A percentile compares a stretch with the other conserved stretches of the same genome.
Conservation (phyloP, 2,329 filamentous ascomycete genomes). For the Acarospora socialis region DNA sequence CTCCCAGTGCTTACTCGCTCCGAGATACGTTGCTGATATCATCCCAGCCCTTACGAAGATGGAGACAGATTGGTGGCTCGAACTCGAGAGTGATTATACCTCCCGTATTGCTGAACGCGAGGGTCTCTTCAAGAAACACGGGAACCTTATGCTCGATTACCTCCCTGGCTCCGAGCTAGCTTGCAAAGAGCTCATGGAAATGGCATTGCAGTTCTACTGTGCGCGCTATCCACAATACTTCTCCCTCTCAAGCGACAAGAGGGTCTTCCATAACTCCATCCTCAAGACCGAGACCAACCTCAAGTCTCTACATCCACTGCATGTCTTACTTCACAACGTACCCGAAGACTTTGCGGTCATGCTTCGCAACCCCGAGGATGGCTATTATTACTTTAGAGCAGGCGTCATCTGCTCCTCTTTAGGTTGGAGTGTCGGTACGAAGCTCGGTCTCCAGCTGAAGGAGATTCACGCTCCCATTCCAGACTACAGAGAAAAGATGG, state of each 20-base stretch:
- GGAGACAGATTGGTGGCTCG: constrained; percentile 79
- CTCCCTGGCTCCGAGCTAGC: constrained; percentile 65
- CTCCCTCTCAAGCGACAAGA: constrained; percentile 38
- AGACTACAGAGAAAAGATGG: constrained; percentile 78
- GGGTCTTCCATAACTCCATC: constrained; percentile 53
- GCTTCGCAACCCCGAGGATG: constrained; percentile 54
- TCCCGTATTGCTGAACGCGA: constrained; percentile 54
- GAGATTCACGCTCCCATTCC: constrained; percentile 63
- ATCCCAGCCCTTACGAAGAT: constrained; percentile 56
- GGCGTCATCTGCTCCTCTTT: constrained; percentile 66
- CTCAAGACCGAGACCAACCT: constrained; percentile 49
- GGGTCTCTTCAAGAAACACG: constrained; percentile 48
- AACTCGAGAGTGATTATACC: constrained; percentile 62
- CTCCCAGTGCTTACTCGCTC: no score
- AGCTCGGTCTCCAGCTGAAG: constrained; percentile 56
- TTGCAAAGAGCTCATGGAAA: constrained; percentile 79
- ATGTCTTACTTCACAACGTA: constrained; percentile 59
- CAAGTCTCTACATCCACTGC: constrained; percentile 47
- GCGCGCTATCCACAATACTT: constrained; percentile 67
- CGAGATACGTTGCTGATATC: constrained; percentile 9
- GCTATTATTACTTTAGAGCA: constrained; percentile 59
- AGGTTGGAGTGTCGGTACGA: constrained; percentile 63
- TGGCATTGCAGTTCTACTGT: constrained; percentile 66
- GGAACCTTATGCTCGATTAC: constrained; percentile 48
- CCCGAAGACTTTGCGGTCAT: constrained; percentile 76